These are phyloP conservation scores for Fusarium ramigenum DNA, from an alignment of 2,329 filamentous ascomycete species.

Conservation along the genomic window DNA sequence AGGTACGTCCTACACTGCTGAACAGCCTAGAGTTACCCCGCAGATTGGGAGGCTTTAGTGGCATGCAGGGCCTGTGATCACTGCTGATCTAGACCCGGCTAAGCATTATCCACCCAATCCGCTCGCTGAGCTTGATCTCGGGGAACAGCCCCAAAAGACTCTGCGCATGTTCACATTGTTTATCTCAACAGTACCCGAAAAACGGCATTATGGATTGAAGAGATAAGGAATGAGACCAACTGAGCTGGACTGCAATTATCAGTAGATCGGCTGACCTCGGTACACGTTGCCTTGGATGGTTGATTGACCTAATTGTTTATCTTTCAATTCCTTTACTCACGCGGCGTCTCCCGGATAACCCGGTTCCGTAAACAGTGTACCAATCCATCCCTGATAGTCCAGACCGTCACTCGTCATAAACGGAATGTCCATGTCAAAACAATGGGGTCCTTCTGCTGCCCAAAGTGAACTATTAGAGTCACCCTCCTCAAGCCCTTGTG, in stretches of 20 bases:
- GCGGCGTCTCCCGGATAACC: background rate
- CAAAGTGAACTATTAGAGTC: background rate
- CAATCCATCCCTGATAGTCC: background rate
- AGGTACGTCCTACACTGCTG: too few species aligned
- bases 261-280: background rate
- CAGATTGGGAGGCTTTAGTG: background rate
- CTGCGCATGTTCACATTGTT: background rate
- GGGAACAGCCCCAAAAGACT: background rate
- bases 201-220: background rate
- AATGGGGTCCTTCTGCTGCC: background rate
- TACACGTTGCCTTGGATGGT: background rate
- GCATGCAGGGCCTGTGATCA: background rate
- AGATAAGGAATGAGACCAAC: background rate
- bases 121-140: background rate
- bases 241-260: fast-evolving
- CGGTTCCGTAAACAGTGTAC: background rate
- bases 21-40: background rate
- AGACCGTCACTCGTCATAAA: background rate
- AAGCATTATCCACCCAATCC: constrained; percentile 1
- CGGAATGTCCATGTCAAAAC: background rate
- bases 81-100: background rate
- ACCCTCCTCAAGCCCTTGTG: background rate
- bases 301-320: background rate
- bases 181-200: background rate
- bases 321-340: background rate